Evolutionary conservation across 768 basidiomycete species (phyloP).

Genomic region (Russula compacta): DNA sequence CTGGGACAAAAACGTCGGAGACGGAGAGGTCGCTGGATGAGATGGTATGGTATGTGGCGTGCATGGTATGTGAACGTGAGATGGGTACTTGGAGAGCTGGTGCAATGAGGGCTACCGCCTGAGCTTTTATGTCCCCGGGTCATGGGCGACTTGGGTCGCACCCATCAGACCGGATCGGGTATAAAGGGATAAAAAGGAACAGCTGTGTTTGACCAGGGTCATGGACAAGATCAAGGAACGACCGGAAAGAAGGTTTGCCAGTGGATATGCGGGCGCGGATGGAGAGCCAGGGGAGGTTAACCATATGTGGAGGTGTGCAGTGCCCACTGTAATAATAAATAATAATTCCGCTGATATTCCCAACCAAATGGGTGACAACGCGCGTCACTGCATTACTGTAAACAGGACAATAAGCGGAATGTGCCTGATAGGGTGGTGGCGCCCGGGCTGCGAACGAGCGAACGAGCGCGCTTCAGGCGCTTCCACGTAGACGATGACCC

Average conservation of each 20-base stretch:
- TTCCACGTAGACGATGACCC: slow-evolving; percentile 2
- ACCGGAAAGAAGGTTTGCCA: slow-evolving; percentile 6
- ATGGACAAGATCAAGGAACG: slow-evolving; percentile 16
- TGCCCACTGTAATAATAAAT: background rate
- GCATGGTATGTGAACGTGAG: background rate
- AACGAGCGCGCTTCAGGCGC: slow-evolving; percentile 5
- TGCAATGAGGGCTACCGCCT: background rate
- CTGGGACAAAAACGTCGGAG: background rate
- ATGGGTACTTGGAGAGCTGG: slow-evolving; percentile 7
- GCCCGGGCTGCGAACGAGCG: background rate
- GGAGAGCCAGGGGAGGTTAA: slow-evolving; percentile 12
- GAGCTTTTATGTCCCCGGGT: slow-evolving; percentile 10
- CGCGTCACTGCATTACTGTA: background rate
- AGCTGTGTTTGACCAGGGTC: background rate
- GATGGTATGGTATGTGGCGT: background rate
- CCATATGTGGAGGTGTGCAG: slow-evolving; percentile 7
- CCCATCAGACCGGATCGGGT: slow-evolving; percentile 6
- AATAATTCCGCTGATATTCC: slow-evolving; percentile 5
- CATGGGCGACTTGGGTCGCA: slow-evolving; percentile 14
- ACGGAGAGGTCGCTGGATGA: background rate
- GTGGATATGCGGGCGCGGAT: background rate
- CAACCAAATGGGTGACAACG: slow-evolving; percentile 1
- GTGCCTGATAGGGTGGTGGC: slow-evolving; percentile 10
- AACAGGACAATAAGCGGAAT: background rate
- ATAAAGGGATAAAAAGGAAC: slow-evolving; percentile 2